Evolutionary conservation across 495 filamentous ascomycete species (phyloP).

Genomic region (Trichoderma orchidacearum): DNA sequence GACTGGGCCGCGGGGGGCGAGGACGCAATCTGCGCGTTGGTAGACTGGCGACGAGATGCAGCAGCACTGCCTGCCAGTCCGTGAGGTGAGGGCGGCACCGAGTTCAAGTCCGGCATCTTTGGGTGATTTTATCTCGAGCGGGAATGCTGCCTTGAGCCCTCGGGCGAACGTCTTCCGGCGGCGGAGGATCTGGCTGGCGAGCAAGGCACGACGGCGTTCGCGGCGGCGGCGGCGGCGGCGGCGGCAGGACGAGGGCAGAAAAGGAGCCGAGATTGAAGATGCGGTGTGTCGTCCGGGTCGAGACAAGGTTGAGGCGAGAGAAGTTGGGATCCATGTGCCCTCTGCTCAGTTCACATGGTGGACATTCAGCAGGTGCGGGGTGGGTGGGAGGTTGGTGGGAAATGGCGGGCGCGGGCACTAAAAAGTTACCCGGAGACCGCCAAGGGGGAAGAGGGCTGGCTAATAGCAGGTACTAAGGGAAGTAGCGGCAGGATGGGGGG

Average conservation of each 20-base stretch:
- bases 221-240: background rate
- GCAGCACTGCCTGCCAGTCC: conserved; percentile 10
- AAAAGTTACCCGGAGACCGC: background rate
- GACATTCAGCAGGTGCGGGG: no score
- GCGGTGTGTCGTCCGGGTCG: background rate
- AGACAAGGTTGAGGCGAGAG: background rate
- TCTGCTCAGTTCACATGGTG: no score
- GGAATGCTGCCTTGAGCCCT: background rate
- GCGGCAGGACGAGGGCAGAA: background rate
- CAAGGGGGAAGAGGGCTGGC: no score
- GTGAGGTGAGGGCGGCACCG: conserved; percentile 41
- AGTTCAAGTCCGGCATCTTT: conserved; percentile 45
- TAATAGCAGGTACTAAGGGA: no score
- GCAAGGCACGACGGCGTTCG: no score
- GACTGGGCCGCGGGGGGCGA: conserved; percentile 11
- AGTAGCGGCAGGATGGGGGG: no score
- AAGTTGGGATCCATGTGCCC: background rate
- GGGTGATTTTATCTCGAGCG: background rate
- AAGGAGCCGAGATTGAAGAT: background rate
- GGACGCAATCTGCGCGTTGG: conserved; percentile 18
- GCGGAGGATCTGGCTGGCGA: background rate
- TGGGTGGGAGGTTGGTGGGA: background rate
- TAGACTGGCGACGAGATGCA: conserved; percentile 15
- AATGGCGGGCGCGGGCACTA: background rate
- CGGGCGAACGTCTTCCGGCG: background rate